phyloP scores from a whole-genome alignment of 2,329 filamentous ascomycete genomes.

The Trematosphaeria pertusa region DNA sequence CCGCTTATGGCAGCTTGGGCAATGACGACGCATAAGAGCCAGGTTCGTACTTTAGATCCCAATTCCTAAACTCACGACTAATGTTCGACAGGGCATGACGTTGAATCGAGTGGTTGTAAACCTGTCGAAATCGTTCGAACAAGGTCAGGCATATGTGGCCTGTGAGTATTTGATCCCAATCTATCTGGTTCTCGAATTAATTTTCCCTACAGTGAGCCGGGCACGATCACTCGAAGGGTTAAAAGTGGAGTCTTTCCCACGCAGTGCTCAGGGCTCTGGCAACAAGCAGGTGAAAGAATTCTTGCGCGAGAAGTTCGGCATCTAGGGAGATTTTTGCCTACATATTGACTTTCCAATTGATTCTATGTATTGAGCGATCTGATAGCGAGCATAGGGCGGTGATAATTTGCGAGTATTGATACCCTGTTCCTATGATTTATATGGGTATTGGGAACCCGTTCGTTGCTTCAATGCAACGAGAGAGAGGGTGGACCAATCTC shows the following conservation, averaged over 20 bases:
- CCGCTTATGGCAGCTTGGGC: constrained; percentile 68
- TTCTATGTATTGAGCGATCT: no score
- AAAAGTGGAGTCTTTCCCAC: constrained; percentile 45
- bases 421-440: no score
- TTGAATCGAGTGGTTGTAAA: constrained; percentile 65
- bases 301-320: constrained; percentile 36
- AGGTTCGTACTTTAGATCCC: constrained; percentile 20
- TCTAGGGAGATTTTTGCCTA: constrained; percentile 8
- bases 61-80: neutral
- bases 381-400: no score
- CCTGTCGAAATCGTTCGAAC: constrained; percentile 59
- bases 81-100: constrained; percentile 62
- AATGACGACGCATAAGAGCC: constrained; percentile 67
- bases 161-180: constrained; percentile 26
- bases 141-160: constrained; percentile 69
- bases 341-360: no score
- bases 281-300: constrained; percentile 46
- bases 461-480: no score
- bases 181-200: constrained; percentile 2
- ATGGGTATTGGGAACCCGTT: no score
- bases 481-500: no score
- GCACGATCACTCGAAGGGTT: constrained; percentile 61
- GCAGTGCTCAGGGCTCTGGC: constrained; percentile 26
- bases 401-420: no score
- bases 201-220: constrained; percentile 53